phyloP scores from a whole-genome alignment of 768 basidiomycete species.

The Dioszegia hungarica region DNA sequence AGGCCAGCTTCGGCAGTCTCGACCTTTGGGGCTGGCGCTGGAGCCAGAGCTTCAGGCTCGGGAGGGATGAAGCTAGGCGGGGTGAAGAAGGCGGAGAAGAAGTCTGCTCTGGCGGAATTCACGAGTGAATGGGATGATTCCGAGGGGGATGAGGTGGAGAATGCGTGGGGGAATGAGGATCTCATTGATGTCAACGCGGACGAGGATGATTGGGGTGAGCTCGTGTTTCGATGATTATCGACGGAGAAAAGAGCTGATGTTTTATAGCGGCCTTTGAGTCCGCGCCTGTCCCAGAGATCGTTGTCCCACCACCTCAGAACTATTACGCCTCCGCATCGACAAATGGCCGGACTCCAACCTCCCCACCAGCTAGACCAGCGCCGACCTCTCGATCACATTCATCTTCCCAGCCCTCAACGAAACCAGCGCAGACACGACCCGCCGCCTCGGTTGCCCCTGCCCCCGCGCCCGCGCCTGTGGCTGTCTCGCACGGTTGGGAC shows the following conservation, averaged over 20 bases:
- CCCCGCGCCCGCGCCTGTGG: conserved; percentile 3
- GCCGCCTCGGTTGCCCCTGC: too few species aligned
- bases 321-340: conserved; percentile 27
- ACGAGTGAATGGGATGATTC: conserved; percentile 44
- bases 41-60: not conserved
- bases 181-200: conserved; percentile 92
- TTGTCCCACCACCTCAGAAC: conserved; percentile 32
- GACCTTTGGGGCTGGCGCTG: too few species aligned
- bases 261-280: conserved; percentile 68
- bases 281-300: conserved; percentile 39
- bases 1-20: too few species aligned
- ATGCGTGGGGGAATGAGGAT: conserved; percentile 70
- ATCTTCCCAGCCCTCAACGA: too few species aligned
- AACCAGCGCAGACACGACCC: too few species aligned
- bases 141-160: conserved; percentile 56
- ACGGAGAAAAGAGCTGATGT: not conserved
- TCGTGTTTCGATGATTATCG: not conserved
- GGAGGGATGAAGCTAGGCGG: conserved; percentile 63
- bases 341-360: not conserved
- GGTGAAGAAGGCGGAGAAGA: conserved; percentile 53
- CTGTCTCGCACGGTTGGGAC: not conserved
- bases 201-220: conserved; percentile 87
- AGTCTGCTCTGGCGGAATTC: conserved; percentile 52
- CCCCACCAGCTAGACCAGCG: conserved; percentile 4
- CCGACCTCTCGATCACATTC: too few species aligned